phyloP scores from a whole-genome alignment of 306 rosid genomes.

The Morella rubra region DNA sequence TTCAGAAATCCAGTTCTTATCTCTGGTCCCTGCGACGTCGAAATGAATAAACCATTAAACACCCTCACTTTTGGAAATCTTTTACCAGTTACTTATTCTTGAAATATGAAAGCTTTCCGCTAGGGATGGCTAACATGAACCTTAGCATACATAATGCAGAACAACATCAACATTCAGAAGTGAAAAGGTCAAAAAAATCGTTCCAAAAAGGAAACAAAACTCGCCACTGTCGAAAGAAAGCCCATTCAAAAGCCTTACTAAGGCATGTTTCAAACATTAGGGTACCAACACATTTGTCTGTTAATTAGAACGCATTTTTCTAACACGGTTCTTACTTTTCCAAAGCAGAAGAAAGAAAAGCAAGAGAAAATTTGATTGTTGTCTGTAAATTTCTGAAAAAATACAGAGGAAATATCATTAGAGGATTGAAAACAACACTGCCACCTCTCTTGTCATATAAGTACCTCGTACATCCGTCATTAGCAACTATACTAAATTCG shows the following conservation, averaged over 20 bases:
- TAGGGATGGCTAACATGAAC: not conserved
- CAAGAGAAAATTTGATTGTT: not conserved
- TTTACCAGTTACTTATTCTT: not conserved
- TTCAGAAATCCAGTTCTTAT: slow-evolving; percentile 96
- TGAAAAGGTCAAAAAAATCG: not conserved
- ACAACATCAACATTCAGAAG: not conserved
- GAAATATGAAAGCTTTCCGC: slow-evolving; percentile 1
- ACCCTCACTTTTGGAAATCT: not conserved
- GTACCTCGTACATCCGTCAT: not conserved
- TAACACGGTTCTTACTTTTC: not conserved
- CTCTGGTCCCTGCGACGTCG: slow-evolving; percentile 78
- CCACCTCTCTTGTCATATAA: not conserved
- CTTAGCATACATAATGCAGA: not conserved
- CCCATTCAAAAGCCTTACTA: not conserved
- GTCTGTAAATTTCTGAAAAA: not conserved
- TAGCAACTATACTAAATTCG: not conserved
- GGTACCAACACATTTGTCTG: not conserved
- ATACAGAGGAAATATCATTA: not conserved
- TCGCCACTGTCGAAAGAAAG: not conserved
- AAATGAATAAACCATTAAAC: not conserved
- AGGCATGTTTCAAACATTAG: not conserved
- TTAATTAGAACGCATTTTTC: not conserved
- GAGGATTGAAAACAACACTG: slow-evolving; percentile 2
- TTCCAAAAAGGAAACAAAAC: not conserved
- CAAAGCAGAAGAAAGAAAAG: not conserved